phyloP scores from a whole-genome alignment of 306 rosid species.

The Casuarina equisetifolia region DNA sequence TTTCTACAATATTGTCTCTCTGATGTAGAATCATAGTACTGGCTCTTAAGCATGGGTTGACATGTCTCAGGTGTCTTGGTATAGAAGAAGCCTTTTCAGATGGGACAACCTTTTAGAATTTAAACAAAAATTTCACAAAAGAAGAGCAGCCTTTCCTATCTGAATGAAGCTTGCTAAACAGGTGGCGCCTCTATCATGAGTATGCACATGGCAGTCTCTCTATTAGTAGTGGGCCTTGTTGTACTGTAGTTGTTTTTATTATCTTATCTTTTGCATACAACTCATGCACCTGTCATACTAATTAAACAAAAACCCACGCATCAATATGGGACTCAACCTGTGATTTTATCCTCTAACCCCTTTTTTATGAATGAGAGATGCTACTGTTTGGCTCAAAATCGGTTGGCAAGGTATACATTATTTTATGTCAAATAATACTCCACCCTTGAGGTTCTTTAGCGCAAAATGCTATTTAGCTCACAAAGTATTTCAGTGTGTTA shows the following conservation, averaged over 20 bases:
- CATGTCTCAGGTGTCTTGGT: neutral
- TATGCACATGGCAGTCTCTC: too few species aligned
- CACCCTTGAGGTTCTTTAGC: neutral
- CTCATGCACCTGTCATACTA: neutral
- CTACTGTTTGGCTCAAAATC: neutral
- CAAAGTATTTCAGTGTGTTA: conserved; percentile 13
- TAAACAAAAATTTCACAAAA: conserved; percentile 2
- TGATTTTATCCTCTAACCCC: neutral
- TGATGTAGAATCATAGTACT: neutral
- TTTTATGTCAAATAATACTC: neutral
- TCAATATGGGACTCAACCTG: neutral
- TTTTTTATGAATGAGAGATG: neutral
- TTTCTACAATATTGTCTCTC: conserved; percentile 10
- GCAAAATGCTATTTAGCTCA: conserved; percentile 22
- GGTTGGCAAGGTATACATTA: neutral
- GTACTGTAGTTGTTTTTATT: too few species aligned
- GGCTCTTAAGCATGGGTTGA: neutral
- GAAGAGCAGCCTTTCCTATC: too few species aligned
- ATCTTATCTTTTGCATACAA: neutral
- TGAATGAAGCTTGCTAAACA: too few species aligned
- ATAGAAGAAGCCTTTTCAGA: conserved; percentile 6
- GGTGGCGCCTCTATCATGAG: too few species aligned
- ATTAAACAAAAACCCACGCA: neutral
- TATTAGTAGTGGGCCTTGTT: too few species aligned
- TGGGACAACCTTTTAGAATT: conserved; percentile 15